phyloP scores from a whole-genome alignment of 164 flowering plant species.

The Tinospora cordifolia region DNA sequence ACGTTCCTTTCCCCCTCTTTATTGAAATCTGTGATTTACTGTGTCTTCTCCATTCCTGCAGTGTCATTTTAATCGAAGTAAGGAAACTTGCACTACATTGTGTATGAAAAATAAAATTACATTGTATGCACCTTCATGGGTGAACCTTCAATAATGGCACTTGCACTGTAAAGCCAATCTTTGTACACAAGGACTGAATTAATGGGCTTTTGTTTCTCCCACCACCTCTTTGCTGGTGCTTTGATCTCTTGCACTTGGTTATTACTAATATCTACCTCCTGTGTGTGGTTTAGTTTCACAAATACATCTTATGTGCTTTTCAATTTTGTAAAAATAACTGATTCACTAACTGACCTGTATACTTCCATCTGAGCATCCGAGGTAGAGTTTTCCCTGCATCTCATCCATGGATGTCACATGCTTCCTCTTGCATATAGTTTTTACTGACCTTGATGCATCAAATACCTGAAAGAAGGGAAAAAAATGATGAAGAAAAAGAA shows the following conservation, averaged over 20 bases:
- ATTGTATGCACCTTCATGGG: conserved; percentile 39
- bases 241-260: conserved; percentile 50
- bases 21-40: conserved; percentile 36
- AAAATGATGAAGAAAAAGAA: neutral
- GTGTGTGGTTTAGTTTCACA: conserved; percentile 10
- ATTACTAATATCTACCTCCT: conserved; percentile 47
- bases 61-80: conserved; percentile 7
- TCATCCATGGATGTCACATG: conserved; percentile 41
- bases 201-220: conserved; percentile 40
- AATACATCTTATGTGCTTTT: conserved; percentile 3
- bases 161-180: conserved; percentile 61
- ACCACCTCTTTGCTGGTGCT: conserved; percentile 55
- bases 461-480: conserved; percentile 34
- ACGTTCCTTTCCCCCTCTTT: conserved; percentile 32
- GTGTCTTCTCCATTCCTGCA: conserved; percentile 57
- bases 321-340: neutral
- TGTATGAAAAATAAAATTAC: neutral
- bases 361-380: conserved; percentile 70
- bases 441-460: conserved; percentile 43
- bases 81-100: neutral
- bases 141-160: conserved; percentile 42
- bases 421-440: conserved; percentile 43
- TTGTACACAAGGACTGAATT: conserved; percentile 43
- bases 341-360: conserved; percentile 47
- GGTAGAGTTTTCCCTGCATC: conserved; percentile 44